Evolutionary conservation across 73 alveolate genomes (phyloP), one percentile per base, ranked within the genome.

Genomic region (Durusdinium trenchii): DNA sequence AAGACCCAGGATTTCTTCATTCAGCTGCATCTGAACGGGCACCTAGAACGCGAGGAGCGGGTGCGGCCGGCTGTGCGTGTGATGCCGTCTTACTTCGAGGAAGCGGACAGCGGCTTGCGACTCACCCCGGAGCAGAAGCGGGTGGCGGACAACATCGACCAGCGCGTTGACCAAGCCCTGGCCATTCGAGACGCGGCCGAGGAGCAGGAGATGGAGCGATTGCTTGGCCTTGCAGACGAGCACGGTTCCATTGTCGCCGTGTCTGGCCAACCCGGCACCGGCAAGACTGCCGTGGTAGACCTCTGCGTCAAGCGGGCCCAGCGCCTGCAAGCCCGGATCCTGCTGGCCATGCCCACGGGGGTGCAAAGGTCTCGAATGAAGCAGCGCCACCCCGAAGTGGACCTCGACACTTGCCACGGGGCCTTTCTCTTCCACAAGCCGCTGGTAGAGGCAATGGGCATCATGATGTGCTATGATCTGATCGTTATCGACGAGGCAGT

Each of bases 351-450:
- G 85, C 95, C 95, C n/a, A 87, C 95, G 1, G 95, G 95, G 0
- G 85, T 32, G n/a, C 84, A 61, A 50, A 35, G 85, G 50, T 64
- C 95, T 28, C 52, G 84, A n/a, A 42, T 61, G 85, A 0, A 20
- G 9, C 85, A 45, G 54, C 75, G 84, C 18, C 95, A 86, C 45
- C 82, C 81, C 1, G 81, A 86, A 38, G 81, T 40, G 5, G 95
- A 86, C 60, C 18, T 86, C 62, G 95, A 86, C 81, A 86, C 95
- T 0, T 86, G 95, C 60, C 82, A 60, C 47, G 95, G 95, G n/a
- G 95, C 95, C 2, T 87, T 87, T 50, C 95, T 87, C 6, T 61
- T 87, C 64, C 95, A 87, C 84, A 87, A 42, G 85, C 85, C 95
- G 51, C 82, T 87, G 36, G 47, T 36, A 38, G 95, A 87, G 52